Evolutionary conservation across 2,329 filamentous ascomycete species (phyloP).

Genomic region (Trichoderma afroharzianum): DNA sequence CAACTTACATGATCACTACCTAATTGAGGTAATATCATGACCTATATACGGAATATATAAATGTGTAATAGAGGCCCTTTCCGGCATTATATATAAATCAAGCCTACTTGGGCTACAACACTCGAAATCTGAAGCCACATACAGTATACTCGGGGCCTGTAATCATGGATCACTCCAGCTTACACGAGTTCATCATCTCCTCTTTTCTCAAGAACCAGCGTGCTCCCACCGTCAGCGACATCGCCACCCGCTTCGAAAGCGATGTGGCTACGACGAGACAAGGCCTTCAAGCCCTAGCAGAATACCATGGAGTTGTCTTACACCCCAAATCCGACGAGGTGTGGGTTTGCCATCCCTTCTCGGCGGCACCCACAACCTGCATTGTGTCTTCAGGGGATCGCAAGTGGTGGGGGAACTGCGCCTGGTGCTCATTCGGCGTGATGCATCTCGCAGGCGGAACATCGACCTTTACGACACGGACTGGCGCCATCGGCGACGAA

Average conservation of each 20-base stretch:
- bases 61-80: background rate
- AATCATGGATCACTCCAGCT: background rate
- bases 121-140: background rate
- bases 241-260: background rate
- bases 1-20: background rate
- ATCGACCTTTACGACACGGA: background rate
- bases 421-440: background rate
- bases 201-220: background rate
- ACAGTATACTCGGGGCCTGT: background rate
- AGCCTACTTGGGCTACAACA: background rate
- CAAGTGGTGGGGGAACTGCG: background rate
- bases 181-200: background rate
- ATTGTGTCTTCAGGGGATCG: background rate
- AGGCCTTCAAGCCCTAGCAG: background rate
- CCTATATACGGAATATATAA: background rate
- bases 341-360: background rate
- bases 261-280: background rate
- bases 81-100: background rate
- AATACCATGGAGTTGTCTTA: background rate
- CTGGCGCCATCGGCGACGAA: background rate
- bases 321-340: constrained; percentile 4
- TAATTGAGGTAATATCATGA: background rate
- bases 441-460: background rate
- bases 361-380: background rate
- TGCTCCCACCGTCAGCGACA: background rate